Evolutionary conservation across 305 asterid genomes (phyloP).

Genomic region (Vinca major): DNA sequence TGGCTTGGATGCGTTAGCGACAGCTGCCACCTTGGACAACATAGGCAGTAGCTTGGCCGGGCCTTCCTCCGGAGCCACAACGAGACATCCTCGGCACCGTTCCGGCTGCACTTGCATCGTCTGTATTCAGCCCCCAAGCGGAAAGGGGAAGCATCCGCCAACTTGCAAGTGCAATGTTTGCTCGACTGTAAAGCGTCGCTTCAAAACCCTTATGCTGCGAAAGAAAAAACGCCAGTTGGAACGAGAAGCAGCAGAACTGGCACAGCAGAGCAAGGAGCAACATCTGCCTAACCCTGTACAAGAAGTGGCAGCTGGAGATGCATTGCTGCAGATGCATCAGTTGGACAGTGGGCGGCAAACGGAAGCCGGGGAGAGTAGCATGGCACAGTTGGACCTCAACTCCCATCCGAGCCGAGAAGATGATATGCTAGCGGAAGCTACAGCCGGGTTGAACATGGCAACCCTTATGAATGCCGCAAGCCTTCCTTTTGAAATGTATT

Average conservation of each 20-base stretch:
- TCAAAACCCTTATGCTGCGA: slow-evolving; percentile 84
- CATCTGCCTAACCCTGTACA: slow-evolving; percentile 15
- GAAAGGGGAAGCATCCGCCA: slow-evolving; percentile 74
- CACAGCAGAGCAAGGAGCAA: slow-evolving; percentile 11
- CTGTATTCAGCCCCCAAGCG: slow-evolving; percentile 98
- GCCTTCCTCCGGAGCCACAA: slow-evolving; percentile 51
- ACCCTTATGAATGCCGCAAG: slow-evolving; percentile 37
- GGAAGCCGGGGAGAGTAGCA: slow-evolving; percentile 28
- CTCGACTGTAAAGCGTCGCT: slow-evolving; percentile 69
- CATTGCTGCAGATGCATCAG: too few relatives aligned
- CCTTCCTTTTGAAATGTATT: slow-evolving; percentile 35
- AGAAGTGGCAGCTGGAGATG: slow-evolving; percentile 30
- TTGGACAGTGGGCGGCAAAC: slow-evolving; percentile 16
- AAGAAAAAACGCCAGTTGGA: slow-evolving; percentile 73
- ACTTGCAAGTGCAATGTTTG: slow-evolving; percentile 87
- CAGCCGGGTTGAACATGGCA: slow-evolving; percentile 46
- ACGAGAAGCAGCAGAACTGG: slow-evolving; percentile 21
- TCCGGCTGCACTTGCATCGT: slow-evolving; percentile 93
- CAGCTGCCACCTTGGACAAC: slow-evolving; percentile 74
- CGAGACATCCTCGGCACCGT: slow-evolving; percentile 92
- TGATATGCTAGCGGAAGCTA: slow-evolving; percentile 44
- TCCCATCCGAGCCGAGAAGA: slow-evolving; percentile 66
- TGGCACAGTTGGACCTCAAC: slow-evolving; percentile 67
- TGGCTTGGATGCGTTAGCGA: slow-evolving; percentile 88
- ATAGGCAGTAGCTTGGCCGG: slow-evolving; percentile 38